phyloP scores from a whole-genome alignment of 169 alveolate genomes.

The Eimeria falciformis region DNA sequence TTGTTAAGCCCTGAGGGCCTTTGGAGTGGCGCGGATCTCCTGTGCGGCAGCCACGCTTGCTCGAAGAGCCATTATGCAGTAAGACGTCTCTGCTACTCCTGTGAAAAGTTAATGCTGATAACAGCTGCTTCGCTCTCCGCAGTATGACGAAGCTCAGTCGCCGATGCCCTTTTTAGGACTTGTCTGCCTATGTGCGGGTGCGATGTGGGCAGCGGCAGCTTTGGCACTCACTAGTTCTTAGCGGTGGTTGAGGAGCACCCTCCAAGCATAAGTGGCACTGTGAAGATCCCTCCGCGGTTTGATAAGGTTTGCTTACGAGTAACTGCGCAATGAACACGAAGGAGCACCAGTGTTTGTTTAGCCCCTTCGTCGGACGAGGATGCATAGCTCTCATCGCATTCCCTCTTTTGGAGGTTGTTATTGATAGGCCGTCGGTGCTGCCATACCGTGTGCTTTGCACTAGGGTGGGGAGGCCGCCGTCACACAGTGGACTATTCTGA shows the following conservation, averaged over 20 bases:
- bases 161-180: neutral
- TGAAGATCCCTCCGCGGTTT: slow-evolving; percentile 37
- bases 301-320: slow-evolving; percentile 1
- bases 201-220: slow-evolving; percentile 42
- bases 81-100: neutral
- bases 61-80: slow-evolving; percentile 20
- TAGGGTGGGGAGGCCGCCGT: slow-evolving; percentile 2
- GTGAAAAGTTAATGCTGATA: neutral
- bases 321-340: neutral
- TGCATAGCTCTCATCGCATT: no score
- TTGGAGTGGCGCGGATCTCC: slow-evolving; percentile 53
- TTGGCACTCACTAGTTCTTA: slow-evolving; percentile 15
- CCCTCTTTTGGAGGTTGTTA: neutral
- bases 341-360: neutral
- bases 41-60: slow-evolving; percentile 38
- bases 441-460: neutral
- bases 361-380: neutral
- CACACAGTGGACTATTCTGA: slow-evolving; percentile 10
- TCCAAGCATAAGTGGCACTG: neutral
- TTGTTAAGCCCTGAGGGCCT: neutral
- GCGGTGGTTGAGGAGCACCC: slow-evolving; percentile 44
- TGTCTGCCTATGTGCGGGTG: neutral
- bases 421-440: slow-evolving; percentile 31
- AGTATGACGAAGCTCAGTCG: no score
- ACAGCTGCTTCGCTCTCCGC: neutral